Percentiles rank a stretch among this genome's conserved stretches.
phyloP scores from a whole-genome alignment of 225 moss, liverwort and hornwort species.

The Sphagnum tenellum region DNA sequence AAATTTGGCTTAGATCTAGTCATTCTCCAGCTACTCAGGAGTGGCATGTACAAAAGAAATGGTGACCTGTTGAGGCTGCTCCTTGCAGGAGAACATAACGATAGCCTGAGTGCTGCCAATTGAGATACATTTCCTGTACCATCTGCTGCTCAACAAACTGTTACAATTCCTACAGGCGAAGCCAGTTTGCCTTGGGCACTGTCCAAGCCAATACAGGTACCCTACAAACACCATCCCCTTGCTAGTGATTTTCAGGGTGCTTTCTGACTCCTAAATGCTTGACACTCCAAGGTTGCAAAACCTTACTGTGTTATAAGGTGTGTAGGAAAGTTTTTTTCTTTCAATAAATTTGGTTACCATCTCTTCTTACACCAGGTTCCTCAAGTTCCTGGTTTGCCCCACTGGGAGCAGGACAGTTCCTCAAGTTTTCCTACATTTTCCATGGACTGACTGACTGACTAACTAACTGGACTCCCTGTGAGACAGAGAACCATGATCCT shows the following conservation, averaged over 20 bases:
- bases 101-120: constrained; percentile 6
- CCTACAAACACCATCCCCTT: neutral
- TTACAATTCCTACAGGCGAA: neutral
- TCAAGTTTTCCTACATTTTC: no score
- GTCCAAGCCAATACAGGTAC: constrained; percentile 6
- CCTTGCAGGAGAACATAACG: neutral
- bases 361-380: neutral
- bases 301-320: constrained; percentile 14
- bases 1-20: constrained; percentile 3
- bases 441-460: no score
- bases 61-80: neutral
- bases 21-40: neutral
- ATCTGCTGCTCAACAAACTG: no score
- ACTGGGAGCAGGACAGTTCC: no score
- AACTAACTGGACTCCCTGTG: no score
- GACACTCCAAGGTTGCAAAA: neutral
- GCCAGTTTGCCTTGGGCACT: constrained; percentile 20
- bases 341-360: constrained; percentile 12
- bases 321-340: constrained; percentile 13
- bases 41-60: constrained; percentile 15
- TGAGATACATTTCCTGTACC: neutral
- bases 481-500: no score
- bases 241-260: constrained; percentile 14
- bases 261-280: neutral
- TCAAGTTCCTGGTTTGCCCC: no score